These are phyloP conservation scores for Rutstroemia sp. DNA, from an alignment of 2,329 filamentous ascomycete genomes.

Conservation along the genomic window DNA sequence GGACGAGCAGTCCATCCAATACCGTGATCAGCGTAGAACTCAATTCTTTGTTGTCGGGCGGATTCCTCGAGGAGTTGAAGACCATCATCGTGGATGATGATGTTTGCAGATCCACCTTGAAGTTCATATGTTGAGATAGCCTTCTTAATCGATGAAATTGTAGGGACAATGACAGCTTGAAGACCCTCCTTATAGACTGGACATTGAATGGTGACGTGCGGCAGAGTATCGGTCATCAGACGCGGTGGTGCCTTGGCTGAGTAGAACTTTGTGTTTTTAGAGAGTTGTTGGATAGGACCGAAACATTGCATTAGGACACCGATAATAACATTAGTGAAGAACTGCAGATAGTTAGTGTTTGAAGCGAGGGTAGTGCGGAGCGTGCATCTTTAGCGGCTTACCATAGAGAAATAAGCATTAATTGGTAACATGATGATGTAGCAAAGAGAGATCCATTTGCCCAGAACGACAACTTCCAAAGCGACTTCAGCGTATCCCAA, in stretches of 20 bases:
- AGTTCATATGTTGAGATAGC: constrained; percentile 71
- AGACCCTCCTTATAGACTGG: constrained; percentile 86
- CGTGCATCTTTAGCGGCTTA: neutral
- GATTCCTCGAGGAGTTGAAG: constrained; percentile 60
- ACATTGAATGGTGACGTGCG: constrained; percentile 76
- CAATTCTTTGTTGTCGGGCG: constrained; percentile 53
- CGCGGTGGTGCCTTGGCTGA: constrained; percentile 63
- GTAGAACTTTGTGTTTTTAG: constrained; percentile 73
- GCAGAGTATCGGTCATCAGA: constrained; percentile 49
- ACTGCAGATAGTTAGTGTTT: constrained; percentile 27
- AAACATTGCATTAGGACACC: constrained; percentile 69
- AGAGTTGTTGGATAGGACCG: constrained; percentile 67
- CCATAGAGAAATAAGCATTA: constrained; percentile 70
- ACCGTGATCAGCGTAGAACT: constrained; percentile 61
- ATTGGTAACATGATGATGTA: constrained; percentile 60
- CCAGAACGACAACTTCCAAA: constrained; percentile 60
- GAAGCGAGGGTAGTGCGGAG: neutral
- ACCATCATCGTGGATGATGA: constrained; percentile 71
- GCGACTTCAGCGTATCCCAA: constrained; percentile 63
- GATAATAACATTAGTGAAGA: constrained; percentile 72
- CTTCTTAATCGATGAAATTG: constrained; percentile 68
- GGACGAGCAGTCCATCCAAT: constrained; percentile 66
- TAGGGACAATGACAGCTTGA: constrained; percentile 65
- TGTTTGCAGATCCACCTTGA: constrained; percentile 69
- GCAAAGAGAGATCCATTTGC: constrained; percentile 53